Conservation (phyloP, 768 basidiomycete species). For the Podaxis sp. region DNA sequence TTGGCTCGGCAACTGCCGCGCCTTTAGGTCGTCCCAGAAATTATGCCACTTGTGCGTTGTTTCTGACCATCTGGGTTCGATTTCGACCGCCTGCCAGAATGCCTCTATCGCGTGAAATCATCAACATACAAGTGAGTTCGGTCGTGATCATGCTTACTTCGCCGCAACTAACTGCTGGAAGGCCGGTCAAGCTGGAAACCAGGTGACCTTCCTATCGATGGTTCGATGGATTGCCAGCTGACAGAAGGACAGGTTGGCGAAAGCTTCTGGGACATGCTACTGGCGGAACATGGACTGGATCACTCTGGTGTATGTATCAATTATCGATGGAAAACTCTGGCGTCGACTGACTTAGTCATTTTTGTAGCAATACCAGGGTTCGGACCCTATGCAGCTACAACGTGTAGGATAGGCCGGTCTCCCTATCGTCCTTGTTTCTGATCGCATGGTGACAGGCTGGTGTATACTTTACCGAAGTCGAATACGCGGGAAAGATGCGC, state of each 20-base stretch:
- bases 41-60: background rate
- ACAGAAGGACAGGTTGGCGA: slow-evolving; percentile 59
- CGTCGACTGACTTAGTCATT: slow-evolving; percentile 1
- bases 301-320: slow-evolving; percentile 56
- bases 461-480: slow-evolving; percentile 81
- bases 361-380: slow-evolving; percentile 64
- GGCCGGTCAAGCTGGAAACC: slow-evolving; percentile 72
- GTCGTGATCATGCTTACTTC: slow-evolving; percentile 2
- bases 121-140: slow-evolving; percentile 69
- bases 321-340: background rate
- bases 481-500: slow-evolving; percentile 51
- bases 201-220: slow-evolving; percentile 28
- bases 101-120: slow-evolving; percentile 68
- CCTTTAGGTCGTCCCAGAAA: background rate
- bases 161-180: slow-evolving; percentile 27
- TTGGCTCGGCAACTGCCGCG: slow-evolving; percentile 10
- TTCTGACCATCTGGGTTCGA: background rate
- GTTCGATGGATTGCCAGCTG: slow-evolving; percentile 2
- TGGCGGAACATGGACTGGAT: slow-evolving; percentile 84
- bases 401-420: slow-evolving; percentile 45
- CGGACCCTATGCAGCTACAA: slow-evolving; percentile 71
- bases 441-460: slow-evolving; percentile 49
- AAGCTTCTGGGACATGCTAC: slow-evolving; percentile 86
- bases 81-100: slow-evolving; percentile 32
- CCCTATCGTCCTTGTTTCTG: background rate